These are phyloP conservation scores for Lignosus rhinocerotis DNA, from an alignment of 1,284 basidiomycete species.

Conservation along the genomic window DNA sequence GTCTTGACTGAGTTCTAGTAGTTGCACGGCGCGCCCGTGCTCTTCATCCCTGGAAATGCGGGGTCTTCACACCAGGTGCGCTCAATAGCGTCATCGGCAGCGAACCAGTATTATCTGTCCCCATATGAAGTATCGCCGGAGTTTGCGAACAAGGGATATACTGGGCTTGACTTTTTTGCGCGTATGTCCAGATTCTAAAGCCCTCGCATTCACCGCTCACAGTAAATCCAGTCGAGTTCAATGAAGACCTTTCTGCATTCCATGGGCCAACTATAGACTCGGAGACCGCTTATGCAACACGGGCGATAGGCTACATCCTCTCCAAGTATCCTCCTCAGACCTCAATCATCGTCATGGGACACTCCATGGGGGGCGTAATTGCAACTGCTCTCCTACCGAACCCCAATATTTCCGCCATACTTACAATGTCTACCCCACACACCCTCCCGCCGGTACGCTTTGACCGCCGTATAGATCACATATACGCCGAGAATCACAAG, in stretches of 20 bases:
- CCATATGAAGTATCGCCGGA: conserved; percentile 53
- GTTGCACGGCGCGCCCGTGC: conserved; percentile 72
- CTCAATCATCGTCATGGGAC: conserved; percentile 79
- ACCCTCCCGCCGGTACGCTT: conserved; percentile 87
- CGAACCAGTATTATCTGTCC: conserved; percentile 73
- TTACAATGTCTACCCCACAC: conserved; percentile 97
- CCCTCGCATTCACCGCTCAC: background rate
- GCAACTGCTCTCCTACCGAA: conserved; percentile 74
- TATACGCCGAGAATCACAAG: conserved; percentile 58
- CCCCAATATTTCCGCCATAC: conserved; percentile 69
- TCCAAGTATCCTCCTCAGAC: conserved; percentile 69
- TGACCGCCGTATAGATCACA: conserved; percentile 73
- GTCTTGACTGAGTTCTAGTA: conserved; percentile 30
- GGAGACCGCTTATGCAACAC: conserved; percentile 78
- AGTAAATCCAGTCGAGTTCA: conserved; percentile 78
- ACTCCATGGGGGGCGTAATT: conserved; percentile 99
- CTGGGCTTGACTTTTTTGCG: conserved; percentile 82
- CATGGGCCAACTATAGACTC: conserved; percentile 88
- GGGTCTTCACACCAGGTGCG: conserved; percentile 94
- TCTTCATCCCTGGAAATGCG: conserved; percentile 98
- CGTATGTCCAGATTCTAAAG: conserved; percentile 44
- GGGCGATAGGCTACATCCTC: conserved; percentile 78
- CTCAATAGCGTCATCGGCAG: conserved; percentile 90
- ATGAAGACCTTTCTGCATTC: conserved; percentile 96
- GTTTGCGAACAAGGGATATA: conserved; percentile 47